Evolutionary conservation across 2,329 filamentous ascomycete species (phyloP), one percentile per base, ranked within the genome.

Genomic region (Arthroderma uncinatum): DNA sequence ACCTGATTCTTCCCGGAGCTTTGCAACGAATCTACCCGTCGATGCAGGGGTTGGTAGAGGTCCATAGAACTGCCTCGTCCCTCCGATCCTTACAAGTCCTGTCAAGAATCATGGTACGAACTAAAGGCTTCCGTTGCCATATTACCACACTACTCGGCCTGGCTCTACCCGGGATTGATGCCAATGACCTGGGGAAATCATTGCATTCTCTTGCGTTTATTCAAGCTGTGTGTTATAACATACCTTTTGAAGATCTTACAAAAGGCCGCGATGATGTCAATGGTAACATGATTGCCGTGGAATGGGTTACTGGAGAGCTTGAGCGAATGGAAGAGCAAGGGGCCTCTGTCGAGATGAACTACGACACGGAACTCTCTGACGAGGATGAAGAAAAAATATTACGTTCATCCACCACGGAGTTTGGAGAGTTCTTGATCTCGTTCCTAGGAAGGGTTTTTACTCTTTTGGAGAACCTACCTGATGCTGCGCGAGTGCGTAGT

Each of bases 181-280:
- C 94, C 62, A 98, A 98, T 68, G 93, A 98, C 72, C 76, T 98
- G 25, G 91, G 93, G 68, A 98, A 98, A 78, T 97, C 93, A 0
- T 82, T 95, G 64, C 89, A 95, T 71, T 94, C 93, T 0, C 78
- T 98, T 58, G 89, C 91, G 63, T 96, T 96, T 69, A 93, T 98
- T 58, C 92, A 97, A 71, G 87, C 89, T 58, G 89, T 97, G 10
- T 92, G 90, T 59, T 97, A 96, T 75, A 95, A 92, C 66, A 94
- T 98, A 55, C 94, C 93, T 0, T 88, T 98, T 67, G 83, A 87
- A 58, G 87, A 94, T 59, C 75, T 98, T 54, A 85, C 87, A 6
- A 80, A 83, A 66, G 83, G 84, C 48, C 77, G 80, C 57, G 79
- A 82, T 50, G 81, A 84, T 60, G 77, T 88, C 48, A 84, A 87